phyloP scores from a whole-genome alignment of 495 filamentous ascomycete species.

The Cryomyces antarcticus region DNA sequence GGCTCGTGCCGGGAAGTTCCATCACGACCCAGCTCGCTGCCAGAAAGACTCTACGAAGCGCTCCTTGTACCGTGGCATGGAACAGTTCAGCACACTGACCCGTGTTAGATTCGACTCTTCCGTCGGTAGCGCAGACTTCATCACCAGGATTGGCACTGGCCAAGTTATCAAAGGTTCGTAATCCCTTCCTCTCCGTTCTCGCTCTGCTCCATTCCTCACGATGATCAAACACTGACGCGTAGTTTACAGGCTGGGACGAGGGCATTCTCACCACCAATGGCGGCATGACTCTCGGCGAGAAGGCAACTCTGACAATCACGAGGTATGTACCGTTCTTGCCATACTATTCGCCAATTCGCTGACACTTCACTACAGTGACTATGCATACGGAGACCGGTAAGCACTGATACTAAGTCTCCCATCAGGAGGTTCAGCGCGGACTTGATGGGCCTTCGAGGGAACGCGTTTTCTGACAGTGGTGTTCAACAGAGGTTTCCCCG shows the following conservation, averaged over 20 bases:
- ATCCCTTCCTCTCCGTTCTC: not conserved
- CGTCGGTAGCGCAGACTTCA: slow-evolving; percentile 40
- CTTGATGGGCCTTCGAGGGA: not conserved
- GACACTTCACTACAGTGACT: slow-evolving; percentile 34
- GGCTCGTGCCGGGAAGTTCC: not conserved
- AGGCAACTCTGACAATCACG: slow-evolving; percentile 54
- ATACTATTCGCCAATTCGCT: not conserved
- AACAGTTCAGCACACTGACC: not conserved
- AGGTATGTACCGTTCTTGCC: slow-evolving; percentile 29
- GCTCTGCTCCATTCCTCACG: not conserved
- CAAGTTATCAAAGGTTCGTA: slow-evolving; percentile 56
- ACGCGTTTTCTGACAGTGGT: not conserved
- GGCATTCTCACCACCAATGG: slow-evolving; percentile 32
- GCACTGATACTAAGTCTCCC: slow-evolving; percentile 10
- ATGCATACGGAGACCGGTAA: slow-evolving; percentile 56
- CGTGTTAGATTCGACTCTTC: slow-evolving; percentile 60
- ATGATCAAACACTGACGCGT: not conserved
- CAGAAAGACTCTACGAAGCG: not conserved
- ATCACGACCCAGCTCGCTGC: not conserved
- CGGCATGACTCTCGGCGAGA: slow-evolving; percentile 64
- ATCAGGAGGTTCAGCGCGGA: not conserved
- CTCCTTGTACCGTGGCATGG: too few relatives aligned
- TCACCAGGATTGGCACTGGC: slow-evolving; percentile 48
- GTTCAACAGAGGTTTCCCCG: slow-evolving; percentile 21
- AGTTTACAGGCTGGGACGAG: slow-evolving; percentile 58